phyloP scores from a whole-genome alignment of 805 yeast genomes.

The Allodekkera sacchari region DNA sequence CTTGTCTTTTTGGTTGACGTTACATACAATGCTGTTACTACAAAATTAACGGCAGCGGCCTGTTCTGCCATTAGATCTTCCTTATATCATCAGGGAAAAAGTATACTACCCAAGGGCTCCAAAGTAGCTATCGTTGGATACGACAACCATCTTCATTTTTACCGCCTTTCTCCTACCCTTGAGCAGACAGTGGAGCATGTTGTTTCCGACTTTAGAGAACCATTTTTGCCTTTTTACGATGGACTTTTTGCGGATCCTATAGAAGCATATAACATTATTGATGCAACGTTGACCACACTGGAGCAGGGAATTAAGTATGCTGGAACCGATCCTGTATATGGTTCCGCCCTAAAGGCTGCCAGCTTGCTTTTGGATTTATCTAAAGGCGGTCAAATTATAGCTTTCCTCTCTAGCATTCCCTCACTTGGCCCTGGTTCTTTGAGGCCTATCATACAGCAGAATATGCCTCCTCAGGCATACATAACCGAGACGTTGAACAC shows the following conservation, averaged over 20 bases:
- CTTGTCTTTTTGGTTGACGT: conserved; percentile 56
- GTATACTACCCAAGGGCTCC: conserved; percentile 31
- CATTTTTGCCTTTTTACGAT: conserved; percentile 69
- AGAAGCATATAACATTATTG: conserved; percentile 56
- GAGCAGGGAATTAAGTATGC: conserved; percentile 37
- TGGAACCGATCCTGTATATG: conserved; percentile 60
- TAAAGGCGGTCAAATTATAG: conserved; percentile 82
- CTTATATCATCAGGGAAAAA: conserved; percentile 33
- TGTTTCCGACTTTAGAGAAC: conserved; percentile 64
- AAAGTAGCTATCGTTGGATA: conserved; percentile 68
- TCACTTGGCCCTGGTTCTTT: conserved; percentile 74
- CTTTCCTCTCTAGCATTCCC: conserved; percentile 63
- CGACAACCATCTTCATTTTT: conserved; percentile 66
- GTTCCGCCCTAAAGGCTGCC: conserved; percentile 71
- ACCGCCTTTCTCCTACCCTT: conserved; percentile 50
- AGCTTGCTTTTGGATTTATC: conserved; percentile 46
- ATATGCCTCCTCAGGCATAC: conserved; percentile 30
- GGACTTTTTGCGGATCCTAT: conserved; percentile 79
- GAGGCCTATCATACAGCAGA: conserved; percentile 29
- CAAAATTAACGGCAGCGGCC: conserved; percentile 29
- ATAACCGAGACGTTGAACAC: conserved; percentile 46
- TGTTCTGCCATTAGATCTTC: conserved; percentile 34
- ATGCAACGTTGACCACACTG: conserved; percentile 55
- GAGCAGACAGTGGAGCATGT: conserved; percentile 52
- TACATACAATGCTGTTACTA: conserved; percentile 60